Evolutionary conservation across 2,329 filamentous ascomycete species (phyloP), one percentile per base, ranked within the genome.

Genomic region (Monosporascus cannonballus): DNA sequence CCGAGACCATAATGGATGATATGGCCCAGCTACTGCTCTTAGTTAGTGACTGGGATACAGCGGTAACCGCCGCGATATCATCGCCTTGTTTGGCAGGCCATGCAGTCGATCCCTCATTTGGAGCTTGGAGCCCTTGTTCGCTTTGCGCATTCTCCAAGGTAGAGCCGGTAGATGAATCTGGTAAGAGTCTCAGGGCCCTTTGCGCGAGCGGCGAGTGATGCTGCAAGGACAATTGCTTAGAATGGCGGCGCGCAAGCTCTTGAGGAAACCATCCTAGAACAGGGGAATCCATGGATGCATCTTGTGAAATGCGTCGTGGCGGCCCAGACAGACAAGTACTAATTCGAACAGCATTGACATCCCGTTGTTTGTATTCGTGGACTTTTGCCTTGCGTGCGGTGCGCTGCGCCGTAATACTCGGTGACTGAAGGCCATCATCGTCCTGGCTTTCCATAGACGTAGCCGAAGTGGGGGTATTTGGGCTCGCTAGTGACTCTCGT

Each of bases 1-100:
- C 59, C 2, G 64, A 56, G 1, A 64, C 56, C 58, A 67, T 66
- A n/a, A 65, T 54, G 5, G 61, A 57, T 7, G 64, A 65, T 42
- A 65, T 57, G 6, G 22, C 44, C 49, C 52, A 57, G 24, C 25
- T 20, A 18, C 42, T 50, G 37, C 39, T 45, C 41, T 41, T 18
- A 42, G 15, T 14, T 2, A 6, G 20, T 17, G 18, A 17, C 6
- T 18, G 51, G 25, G 52, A 45, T 24, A 44, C 42, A 20, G 48
- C 51, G 20, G 30, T 45, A 20, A 9, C 49, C 9, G 48, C 46
- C 14, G 39, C 4, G 18, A 20, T n/a, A 8, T 17, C 25, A 15
- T 3, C 25, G 42, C 15, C 25, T 15, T 46, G 11, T 30, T 46
- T 24, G 42, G 24, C n/a, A 11, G 24, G 22, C 17, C 20, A 24